Conservation (phyloP, 495 filamentous ascomycete species). For the Aspergillus egyptiacus region DNA sequence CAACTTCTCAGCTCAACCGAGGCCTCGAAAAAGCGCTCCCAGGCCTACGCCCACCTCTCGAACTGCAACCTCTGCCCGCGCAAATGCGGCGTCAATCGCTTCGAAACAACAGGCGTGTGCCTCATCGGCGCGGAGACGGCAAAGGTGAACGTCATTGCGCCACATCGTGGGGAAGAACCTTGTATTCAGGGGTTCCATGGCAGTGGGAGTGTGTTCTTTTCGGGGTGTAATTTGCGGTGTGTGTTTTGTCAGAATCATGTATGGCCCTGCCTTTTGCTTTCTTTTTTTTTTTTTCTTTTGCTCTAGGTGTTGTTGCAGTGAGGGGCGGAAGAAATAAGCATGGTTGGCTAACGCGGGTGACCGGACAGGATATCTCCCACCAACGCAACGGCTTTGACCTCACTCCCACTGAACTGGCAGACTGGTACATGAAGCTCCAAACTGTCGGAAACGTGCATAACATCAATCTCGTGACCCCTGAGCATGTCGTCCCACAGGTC, state of each 20-base stretch:
- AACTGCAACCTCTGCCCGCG: conserved; percentile 75
- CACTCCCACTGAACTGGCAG: conserved; percentile 67
- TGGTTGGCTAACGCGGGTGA: no score
- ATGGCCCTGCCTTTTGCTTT: conserved; percentile 1
- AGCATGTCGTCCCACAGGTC: conserved; percentile 75
- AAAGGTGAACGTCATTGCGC: conserved; percentile 73
- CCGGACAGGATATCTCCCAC: conserved; percentile 65
- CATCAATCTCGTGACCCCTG: conserved; percentile 72
- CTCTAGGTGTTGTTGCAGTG: no score
- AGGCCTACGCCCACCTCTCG: conserved; percentile 59
- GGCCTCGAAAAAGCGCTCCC: conserved; percentile 57
- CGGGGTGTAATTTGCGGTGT: conserved; percentile 67
- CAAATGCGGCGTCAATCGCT: conserved; percentile 67
- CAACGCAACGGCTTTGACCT: conserved; percentile 65
- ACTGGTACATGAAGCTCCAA: conserved; percentile 74
- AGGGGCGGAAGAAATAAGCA: no score
- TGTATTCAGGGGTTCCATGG: conserved; percentile 73
- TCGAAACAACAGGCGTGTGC: conserved; percentile 64
- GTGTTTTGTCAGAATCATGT: conserved; percentile 77
- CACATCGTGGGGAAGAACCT: conserved; percentile 53
- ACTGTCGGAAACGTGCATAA: conserved; percentile 63
- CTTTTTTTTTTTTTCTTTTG: no score
- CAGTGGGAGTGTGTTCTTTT: conserved; percentile 70
- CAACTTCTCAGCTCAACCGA: conserved; percentile 53
- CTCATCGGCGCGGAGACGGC: conserved; percentile 63